Conservation (phyloP, 2,329 filamentous ascomycete species). For the Sordariomycetes sp. region DNA sequence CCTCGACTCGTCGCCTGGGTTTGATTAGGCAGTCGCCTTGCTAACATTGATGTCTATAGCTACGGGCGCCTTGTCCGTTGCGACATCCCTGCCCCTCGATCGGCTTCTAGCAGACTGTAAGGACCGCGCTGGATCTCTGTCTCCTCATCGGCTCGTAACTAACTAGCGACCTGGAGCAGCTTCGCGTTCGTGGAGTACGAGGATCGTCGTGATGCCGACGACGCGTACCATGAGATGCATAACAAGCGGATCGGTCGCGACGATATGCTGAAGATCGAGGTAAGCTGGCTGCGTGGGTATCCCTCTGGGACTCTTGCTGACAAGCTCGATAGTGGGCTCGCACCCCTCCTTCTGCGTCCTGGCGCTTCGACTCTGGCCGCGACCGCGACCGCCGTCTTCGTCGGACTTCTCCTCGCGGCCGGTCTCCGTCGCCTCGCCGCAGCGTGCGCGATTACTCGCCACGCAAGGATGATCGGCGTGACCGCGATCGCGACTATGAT, state of each 20-base stretch:
- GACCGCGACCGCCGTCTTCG: conserved; percentile 54
- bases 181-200: conserved; percentile 99
- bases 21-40: not conserved
- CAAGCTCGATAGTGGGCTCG: conserved; percentile 69
- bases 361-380: conserved; percentile 91
- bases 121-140: conserved; percentile 26
- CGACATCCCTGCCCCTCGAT: conserved; percentile 93
- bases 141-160: not conserved
- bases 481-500: conserved; percentile 70
- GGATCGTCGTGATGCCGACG: conserved; percentile 93
- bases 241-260: conserved; percentile 97
- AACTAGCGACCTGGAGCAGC: conserved; percentile 25
- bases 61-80: conserved; percentile 97
- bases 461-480: conserved; percentile 77
- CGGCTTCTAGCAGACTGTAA: conserved; percentile 89
- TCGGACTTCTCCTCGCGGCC: conserved; percentile 54
- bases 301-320: not conserved
- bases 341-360: conserved; percentile 93
- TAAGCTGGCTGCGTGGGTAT: conserved; percentile 27
- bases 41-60: conserved; percentile 32
- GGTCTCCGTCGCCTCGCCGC: conserved; percentile 70
- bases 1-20: not conserved
- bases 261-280: conserved; percentile 95
- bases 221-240: conserved; percentile 99
- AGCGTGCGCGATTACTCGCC: conserved; percentile 73